Evolutionary conservation across 2,329 filamentous ascomycete species (phyloP), one percentile per base, ranked within the genome.

Genomic region (Botrytis pseudocinerea): DNA sequence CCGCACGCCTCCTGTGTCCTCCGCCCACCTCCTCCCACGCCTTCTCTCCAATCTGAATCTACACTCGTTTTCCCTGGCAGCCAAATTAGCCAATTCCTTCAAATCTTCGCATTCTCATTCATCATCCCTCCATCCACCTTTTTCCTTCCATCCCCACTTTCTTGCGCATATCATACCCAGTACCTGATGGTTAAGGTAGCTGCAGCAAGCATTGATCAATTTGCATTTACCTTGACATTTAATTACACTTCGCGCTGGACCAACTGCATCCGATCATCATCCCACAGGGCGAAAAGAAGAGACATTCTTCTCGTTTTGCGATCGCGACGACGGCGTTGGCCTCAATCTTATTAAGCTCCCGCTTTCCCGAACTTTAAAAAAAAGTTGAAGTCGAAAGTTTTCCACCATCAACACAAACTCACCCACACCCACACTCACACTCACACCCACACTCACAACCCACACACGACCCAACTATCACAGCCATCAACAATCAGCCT

Each of bases 191-290:
- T 66, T 38, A 66, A 66, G 61, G 70, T 71, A 71, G 70, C 70
- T 71, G 70, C 70, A 71, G 70, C 70, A 68, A 68, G 65, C 65
- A 68, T 68, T 68, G 48, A 57, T 68, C 48, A 57, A 68, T 68
- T 57, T 68, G 57, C 42, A 48, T 69, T 72, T 18, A 57, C 42
- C 32, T 61, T 38, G 7, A 8, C 38, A 9, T 38, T 72, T 25
- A 12, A 68, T 66, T 72, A 40, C 70, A 48, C 59, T 64, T 57
- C 65, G 38, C 65, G 25, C 22, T 57, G 28, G 28, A 54, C 35
- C 32, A 38, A 44, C 28, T 57, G 38, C n/a, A n/a, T 62, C 48
- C 44, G 28, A 70, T 44, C 38, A 61, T 59, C 32, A 32, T 69
- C 10, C 66, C 16, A 28, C 18, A n/a, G 9, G 16, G n/a, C n/a